These are phyloP conservation scores for Candida khao-thaluensis DNA, from an alignment of 805 yeast genomes.

Conservation along the genomic window DNA sequence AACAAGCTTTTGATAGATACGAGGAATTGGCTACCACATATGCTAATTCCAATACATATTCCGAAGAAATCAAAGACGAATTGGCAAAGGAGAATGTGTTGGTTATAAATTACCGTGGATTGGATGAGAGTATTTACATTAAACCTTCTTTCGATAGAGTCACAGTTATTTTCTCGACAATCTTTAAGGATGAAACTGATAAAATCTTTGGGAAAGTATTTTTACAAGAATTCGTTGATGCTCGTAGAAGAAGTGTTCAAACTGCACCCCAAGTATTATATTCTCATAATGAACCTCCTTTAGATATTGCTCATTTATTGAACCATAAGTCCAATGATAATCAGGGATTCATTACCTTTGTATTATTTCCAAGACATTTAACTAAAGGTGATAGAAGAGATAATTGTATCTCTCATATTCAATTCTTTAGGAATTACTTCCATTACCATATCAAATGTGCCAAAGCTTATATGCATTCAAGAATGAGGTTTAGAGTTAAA, in stretches of 20 bases:
- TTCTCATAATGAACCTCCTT: slow-evolving; percentile 88
- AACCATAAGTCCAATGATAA: slow-evolving; percentile 35
- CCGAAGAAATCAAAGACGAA: slow-evolving; percentile 44
- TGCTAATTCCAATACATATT: slow-evolving; percentile 42
- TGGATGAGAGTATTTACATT: slow-evolving; percentile 82
- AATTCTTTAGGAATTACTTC: slow-evolving; percentile 92
- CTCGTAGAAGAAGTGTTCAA: slow-evolving; percentile 92
- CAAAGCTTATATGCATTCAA: slow-evolving; percentile 95
- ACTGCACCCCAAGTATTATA: slow-evolving; percentile 97
- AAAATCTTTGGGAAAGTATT: slow-evolving; percentile 86
- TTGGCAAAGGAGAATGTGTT: slow-evolving; percentile 56
- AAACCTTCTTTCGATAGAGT: slow-evolving; percentile 94
- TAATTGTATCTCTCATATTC: slow-evolving; percentile 86
- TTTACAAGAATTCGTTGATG: slow-evolving; percentile 92
- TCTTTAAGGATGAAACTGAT: slow-evolving; percentile 96
- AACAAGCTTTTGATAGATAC: slow-evolving; percentile 78
- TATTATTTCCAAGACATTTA: slow-evolving; percentile 79
- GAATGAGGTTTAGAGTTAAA: slow-evolving; percentile 95
- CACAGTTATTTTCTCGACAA: slow-evolving; percentile 91
- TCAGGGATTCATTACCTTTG: slow-evolving; percentile 61
- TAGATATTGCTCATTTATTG: slow-evolving; percentile 54
- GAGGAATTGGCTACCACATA: slow-evolving; percentile 57
- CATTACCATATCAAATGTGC: slow-evolving; percentile 98
- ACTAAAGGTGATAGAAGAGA: slow-evolving; percentile 65
- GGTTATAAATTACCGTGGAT: slow-evolving; percentile 80